Percentiles rank a stretch among this genome's conserved stretches.
Evolutionary conservation across 2,329 filamentous ascomycete genomes (phyloP).

Genomic region (Penicillium sp.): DNA sequence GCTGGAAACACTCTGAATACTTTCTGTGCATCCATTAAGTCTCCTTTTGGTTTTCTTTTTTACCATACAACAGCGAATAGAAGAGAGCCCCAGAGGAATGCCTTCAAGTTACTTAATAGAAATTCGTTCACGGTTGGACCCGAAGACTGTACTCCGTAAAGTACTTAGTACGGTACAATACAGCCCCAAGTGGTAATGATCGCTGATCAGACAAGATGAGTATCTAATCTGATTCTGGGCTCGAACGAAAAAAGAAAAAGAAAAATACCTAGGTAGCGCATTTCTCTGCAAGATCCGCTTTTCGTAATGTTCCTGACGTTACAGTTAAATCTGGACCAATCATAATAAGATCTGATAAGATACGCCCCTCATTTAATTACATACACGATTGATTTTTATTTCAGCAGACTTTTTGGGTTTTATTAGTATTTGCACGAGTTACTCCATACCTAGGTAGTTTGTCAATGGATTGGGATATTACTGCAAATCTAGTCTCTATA

Average conservation of each 20-base stretch:
- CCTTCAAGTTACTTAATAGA: too few relatives aligned
- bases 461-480: constrained; percentile 1
- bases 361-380: background rate
- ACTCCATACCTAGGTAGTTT: background rate
- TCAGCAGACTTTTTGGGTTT: background rate
- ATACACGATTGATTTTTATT: background rate
- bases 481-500: background rate
- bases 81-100: background rate
- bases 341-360: constrained; percentile 2
- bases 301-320: background rate
- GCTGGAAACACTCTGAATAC: background rate
- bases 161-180: background rate
- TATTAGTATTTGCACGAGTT: background rate
- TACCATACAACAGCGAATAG: background rate
- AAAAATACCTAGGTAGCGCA: constrained; percentile 4
- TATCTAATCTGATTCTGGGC: constrained; percentile 29
- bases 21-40: background rate
- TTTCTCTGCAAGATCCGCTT: background rate
- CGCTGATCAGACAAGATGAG: constrained; percentile 27
- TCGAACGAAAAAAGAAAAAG: background rate
- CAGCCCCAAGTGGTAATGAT: constrained; percentile 2
- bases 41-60: too few relatives aligned
- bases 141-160: background rate
- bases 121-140: background rate
- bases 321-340: background rate